These are phyloP conservation scores for Thermochaetoides thermophila DNA, from an alignment of 495 filamentous ascomycete genomes.

Conservation along the genomic window DNA sequence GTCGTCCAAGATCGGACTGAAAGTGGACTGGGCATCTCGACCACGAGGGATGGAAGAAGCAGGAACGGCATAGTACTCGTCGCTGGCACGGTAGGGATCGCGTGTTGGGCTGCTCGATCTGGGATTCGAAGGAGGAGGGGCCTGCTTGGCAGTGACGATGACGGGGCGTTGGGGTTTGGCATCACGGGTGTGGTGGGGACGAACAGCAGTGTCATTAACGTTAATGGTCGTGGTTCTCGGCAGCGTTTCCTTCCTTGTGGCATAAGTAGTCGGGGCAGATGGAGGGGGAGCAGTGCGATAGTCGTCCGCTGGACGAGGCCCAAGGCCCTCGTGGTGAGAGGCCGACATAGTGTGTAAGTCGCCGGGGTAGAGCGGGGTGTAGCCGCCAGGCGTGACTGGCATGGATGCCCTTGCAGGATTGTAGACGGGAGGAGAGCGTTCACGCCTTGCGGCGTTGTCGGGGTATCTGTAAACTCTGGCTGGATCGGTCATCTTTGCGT, in stretches of 20 bases:
- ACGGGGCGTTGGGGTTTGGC: constrained; percentile 24
- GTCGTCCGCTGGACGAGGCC: constrained; percentile 16
- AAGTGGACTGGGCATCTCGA: constrained; percentile 13
- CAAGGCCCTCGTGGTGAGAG: constrained; percentile 21
- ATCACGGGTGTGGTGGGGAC: constrained; percentile 25
- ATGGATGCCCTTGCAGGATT: constrained; percentile 34
- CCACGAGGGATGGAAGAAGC: constrained; percentile 31
- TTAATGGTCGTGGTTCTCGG: constrained; percentile 27
- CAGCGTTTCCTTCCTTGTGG: constrained; percentile 30
- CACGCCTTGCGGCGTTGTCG: constrained; percentile 20
- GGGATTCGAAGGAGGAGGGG: constrained; percentile 8
- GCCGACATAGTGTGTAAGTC: constrained; percentile 27
- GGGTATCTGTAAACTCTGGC: constrained; percentile 18
- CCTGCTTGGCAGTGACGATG: constrained; percentile 31
- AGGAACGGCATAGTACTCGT: constrained; percentile 37
- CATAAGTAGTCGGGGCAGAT: constrained; percentile 31
- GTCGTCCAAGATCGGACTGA: constrained; percentile 23
- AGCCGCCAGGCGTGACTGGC: constrained; percentile 26
- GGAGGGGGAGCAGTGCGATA: constrained; percentile 17
- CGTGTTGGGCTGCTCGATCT: constrained; percentile 30
- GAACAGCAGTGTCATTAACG: constrained; percentile 21
- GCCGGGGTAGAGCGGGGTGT: constrained; percentile 26
- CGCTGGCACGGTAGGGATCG: constrained; percentile 33
- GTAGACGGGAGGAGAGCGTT: constrained; percentile 28
- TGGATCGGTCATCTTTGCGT: constrained; percentile 27